Conservation (phyloP, 2,329 filamentous ascomycete species). For the Curvularia sp. region DNA sequence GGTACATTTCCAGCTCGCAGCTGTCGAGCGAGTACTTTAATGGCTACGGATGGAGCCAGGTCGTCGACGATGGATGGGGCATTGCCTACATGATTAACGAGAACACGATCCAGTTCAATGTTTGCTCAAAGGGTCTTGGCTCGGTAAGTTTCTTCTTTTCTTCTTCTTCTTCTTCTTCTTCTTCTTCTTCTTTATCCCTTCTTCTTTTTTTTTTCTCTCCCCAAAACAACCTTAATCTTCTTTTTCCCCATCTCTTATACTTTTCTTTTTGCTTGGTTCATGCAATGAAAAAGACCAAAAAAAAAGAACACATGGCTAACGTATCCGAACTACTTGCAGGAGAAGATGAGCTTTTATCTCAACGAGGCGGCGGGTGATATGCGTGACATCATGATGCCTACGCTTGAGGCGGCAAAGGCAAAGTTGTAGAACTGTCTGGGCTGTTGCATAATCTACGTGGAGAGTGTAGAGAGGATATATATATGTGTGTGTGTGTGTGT, state of each 20-base stretch:
- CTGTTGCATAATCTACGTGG: no score
- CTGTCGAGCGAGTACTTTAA: slow-evolving; percentile 98
- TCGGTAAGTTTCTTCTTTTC: slow-evolving; percentile 54
- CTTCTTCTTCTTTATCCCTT: background rate
- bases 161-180: background rate
- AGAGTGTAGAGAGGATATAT: background rate
- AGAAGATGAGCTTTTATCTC: slow-evolving; percentile 94
- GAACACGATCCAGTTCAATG: slow-evolving; percentile 98
- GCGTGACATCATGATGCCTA: slow-evolving; percentile 82
- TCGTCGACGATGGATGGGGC: slow-evolving; percentile 93
- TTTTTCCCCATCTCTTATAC: no score
- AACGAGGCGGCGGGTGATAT: slow-evolving; percentile 93
- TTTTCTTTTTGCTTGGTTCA: background rate
- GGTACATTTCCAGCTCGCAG: slow-evolving; percentile 90
- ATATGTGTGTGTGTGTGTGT: background rate
- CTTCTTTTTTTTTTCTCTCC: background rate
- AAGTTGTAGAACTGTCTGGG: slow-evolving; percentile 86
- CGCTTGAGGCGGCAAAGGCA: slow-evolving; percentile 79
- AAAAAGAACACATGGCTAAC: slow-evolving; percentile 23
- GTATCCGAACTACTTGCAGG: slow-evolving; percentile 46
- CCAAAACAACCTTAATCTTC: no score
- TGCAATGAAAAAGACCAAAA: background rate
- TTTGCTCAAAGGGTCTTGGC: slow-evolving; percentile 91
- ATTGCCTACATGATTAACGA: slow-evolving; percentile 99
- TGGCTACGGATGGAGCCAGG: slow-evolving; percentile 98